Evolutionary conservation across 2,329 filamentous ascomycete species (phyloP).

Genomic region (Diaporthe australafricana): DNA sequence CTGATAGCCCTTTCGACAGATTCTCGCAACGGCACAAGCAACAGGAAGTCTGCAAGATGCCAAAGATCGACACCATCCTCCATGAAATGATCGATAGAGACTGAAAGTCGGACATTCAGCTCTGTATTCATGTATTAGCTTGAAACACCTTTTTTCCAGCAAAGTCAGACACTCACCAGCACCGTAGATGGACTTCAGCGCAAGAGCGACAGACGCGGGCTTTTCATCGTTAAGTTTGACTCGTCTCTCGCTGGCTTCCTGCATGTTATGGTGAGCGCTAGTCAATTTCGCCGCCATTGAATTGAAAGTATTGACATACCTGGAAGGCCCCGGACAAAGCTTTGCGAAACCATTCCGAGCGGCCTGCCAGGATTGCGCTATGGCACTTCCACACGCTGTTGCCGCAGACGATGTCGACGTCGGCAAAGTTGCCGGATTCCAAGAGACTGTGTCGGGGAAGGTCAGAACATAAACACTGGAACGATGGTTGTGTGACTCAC

Average conservation of each 20-base stretch:
- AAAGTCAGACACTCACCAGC: background rate
- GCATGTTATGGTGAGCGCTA: too few relatives aligned
- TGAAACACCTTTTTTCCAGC: background rate
- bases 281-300: rapidly evolving
- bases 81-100: background rate
- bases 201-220: background rate
- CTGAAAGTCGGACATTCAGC: background rate
- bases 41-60: background rate
- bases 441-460: background rate
- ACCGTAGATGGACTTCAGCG: conserved; percentile 3
- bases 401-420: background rate
- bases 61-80: background rate
- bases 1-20: background rate
- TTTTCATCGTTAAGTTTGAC: background rate
- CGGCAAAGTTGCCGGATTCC: conserved; percentile 5
- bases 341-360: conserved; percentile 12
- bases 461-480: too few relatives aligned
- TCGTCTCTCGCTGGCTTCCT: background rate
- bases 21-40: background rate
- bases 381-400: conserved; percentile 10
- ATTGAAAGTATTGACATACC: background rate
- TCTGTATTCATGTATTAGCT: background rate
- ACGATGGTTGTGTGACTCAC: too few relatives aligned
- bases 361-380: background rate
- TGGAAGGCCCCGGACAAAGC: background rate